Evolutionary conservation across 495 filamentous ascomycete genomes (phyloP).

Genomic region (Xylaria palmicola): DNA sequence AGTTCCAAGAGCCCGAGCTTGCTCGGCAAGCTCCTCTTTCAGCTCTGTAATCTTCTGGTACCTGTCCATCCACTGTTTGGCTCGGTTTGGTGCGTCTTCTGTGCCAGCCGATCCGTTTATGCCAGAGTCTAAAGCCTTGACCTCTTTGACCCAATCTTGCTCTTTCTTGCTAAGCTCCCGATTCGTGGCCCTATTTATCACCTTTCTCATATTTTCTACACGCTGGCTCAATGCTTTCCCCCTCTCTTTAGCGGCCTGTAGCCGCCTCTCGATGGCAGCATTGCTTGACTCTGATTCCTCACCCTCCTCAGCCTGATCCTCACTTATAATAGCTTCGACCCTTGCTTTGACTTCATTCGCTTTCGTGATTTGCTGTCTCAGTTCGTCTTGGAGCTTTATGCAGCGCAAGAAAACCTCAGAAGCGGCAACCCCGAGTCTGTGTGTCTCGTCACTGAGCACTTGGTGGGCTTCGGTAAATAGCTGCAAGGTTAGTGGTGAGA

Average conservation of each 20-base stretch:
- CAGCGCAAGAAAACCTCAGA: slow-evolving; percentile 81
- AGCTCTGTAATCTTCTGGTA: slow-evolving; percentile 49
- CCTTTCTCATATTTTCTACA: slow-evolving; percentile 62
- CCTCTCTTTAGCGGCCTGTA: slow-evolving; percentile 57
- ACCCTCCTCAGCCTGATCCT: slow-evolving; percentile 50
- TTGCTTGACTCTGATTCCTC: slow-evolving; percentile 46
- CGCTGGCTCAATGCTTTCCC: slow-evolving; percentile 60
- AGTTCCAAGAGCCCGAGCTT: slow-evolving; percentile 41
- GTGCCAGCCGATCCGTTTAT: slow-evolving; percentile 41
- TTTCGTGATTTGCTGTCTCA: slow-evolving; percentile 67
- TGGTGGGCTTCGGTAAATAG: slow-evolving; percentile 76
- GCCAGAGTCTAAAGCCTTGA: slow-evolving; percentile 49
- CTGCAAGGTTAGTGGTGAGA: slow-evolving; percentile 73
- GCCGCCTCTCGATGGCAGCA: slow-evolving; percentile 56
- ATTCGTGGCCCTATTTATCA: slow-evolving; percentile 56
- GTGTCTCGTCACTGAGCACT: slow-evolving; percentile 70
- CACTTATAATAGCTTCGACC: slow-evolving; percentile 65
- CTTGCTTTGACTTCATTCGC: slow-evolving; percentile 64
- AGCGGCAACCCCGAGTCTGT: slow-evolving; percentile 67
- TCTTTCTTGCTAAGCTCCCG: slow-evolving; percentile 74
- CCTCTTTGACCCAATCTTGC: slow-evolving; percentile 64
- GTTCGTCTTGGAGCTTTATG: slow-evolving; percentile 67
- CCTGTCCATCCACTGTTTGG: slow-evolving; percentile 44
- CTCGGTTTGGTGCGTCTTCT: slow-evolving; percentile 18
- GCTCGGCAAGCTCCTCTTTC: slow-evolving; percentile 51